phyloP scores from a whole-genome alignment of 768 basidiomycete species.

The Hygrophoropsis aurantiaca region DNA sequence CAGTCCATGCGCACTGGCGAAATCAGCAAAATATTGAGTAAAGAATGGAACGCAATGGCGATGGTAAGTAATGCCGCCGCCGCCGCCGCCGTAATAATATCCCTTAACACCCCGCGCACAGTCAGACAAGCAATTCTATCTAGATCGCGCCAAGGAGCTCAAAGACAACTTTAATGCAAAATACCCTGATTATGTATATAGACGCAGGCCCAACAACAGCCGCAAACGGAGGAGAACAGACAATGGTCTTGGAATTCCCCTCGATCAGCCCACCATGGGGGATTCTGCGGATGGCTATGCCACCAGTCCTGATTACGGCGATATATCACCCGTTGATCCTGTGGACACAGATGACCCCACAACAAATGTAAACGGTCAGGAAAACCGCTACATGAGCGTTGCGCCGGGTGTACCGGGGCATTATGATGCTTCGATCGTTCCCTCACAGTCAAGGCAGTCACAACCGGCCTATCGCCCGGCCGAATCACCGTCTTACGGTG shows the following conservation, averaged over 20 bases:
- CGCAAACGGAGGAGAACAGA: slow-evolving; percentile 58
- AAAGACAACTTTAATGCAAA: slow-evolving; percentile 85
- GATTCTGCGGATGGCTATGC: slow-evolving; percentile 34
- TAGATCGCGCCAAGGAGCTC: slow-evolving; percentile 80
- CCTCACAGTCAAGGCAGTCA: slow-evolving; percentile 15
- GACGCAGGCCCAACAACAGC: slow-evolving; percentile 84
- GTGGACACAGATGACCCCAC: slow-evolving; percentile 19
- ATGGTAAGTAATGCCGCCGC: slow-evolving; percentile 44
- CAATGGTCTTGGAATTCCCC: slow-evolving; percentile 23
- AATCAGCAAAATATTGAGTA: slow-evolving; percentile 84
- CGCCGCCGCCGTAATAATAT: slow-evolving; percentile 2
- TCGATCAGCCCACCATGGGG: slow-evolving; percentile 27
- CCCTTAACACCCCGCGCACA: slow-evolving; percentile 25
- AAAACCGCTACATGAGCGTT: slow-evolving; percentile 19
- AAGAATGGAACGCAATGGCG: slow-evolving; percentile 82
- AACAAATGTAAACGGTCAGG: slow-evolving; percentile 6
- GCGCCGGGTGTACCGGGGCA: slow-evolving; percentile 18
- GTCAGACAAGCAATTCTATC: slow-evolving; percentile 85
- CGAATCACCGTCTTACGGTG: slow-evolving; percentile 19
- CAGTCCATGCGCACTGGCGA: slow-evolving; percentile 90
- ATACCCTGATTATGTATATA: slow-evolving; percentile 90
- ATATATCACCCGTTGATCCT: slow-evolving; percentile 40
- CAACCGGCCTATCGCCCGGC: slow-evolving; percentile 26
- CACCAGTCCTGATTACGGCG: slow-evolving; percentile 30
- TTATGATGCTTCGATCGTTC: slow-evolving; percentile 8